phyloP scores from a whole-genome alignment of 2,329 filamentous ascomycete genomes.

The Zopfia rhizophila region DNA sequence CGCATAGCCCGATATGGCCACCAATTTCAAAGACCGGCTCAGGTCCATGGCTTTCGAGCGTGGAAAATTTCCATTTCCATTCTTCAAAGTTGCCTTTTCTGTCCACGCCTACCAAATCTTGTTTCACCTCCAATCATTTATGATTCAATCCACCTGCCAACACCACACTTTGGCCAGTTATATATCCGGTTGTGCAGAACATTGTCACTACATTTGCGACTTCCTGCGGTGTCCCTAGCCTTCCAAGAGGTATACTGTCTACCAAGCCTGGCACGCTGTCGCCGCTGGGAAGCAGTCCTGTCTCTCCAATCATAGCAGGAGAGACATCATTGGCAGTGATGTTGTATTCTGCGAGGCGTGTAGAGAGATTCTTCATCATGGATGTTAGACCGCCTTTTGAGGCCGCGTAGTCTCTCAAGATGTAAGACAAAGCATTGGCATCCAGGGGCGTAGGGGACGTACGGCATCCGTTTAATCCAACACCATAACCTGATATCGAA shows the following conservation, averaged over 20 bases:
- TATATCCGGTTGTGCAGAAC: constrained; percentile 37
- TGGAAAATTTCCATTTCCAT: constrained; percentile 21
- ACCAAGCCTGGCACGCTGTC: constrained; percentile 28
- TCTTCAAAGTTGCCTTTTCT: too few species aligned
- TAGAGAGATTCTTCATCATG: constrained; percentile 73
- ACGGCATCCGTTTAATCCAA: constrained; percentile 71
- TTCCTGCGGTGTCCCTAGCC: constrained; percentile 34
- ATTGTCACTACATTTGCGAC: constrained; percentile 37
- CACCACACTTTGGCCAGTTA: constrained; percentile 36
- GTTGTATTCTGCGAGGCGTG: constrained; percentile 67
- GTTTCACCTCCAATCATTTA: constrained; percentile 20
- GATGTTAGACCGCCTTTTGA: constrained; percentile 71
- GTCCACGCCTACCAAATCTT: too few species aligned
- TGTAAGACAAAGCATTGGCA: neutral
- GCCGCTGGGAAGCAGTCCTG: constrained; percentile 41
- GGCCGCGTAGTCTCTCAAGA: constrained; percentile 62
- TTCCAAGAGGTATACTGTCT: constrained; percentile 33
- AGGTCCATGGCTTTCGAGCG: constrained; percentile 8
- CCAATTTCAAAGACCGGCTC: too few species aligned
- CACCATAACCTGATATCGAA: constrained; percentile 71
- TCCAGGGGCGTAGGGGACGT: constrained; percentile 8
- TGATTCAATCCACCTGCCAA: constrained; percentile 40
- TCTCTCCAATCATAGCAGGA: constrained; percentile 72
- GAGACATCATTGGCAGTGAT: constrained; percentile 76
- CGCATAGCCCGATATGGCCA: constrained; percentile 3